Percentiles rank a stretch among this genome's conserved stretches.
These are phyloP conservation scores for Sorghum bicolor DNA, from an alignment of 176 grass and related monocot species.

Conservation along the genomic window Sorghum_bicolor_NCBIv3 NC_012870.2:69583001-69583500, in stretches of 20 bases:
- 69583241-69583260: neutral
- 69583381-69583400: neutral
- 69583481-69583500: neutral
- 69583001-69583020: neutral
- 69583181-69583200: neutral
- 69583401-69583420: neutral
- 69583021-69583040: too few relatives aligned
- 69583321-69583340: neutral
- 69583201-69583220: too few relatives aligned
- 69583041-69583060: slow-evolving; percentile 13
- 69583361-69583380: neutral
- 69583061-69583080: neutral
- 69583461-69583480: neutral
- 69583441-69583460: neutral
- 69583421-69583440: neutral
- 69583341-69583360: neutral
- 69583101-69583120: neutral
- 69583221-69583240: neutral
- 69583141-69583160: neutral
- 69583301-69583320: neutral
- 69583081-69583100: neutral
- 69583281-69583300: neutral
- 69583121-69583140: slow-evolving; percentile 19
- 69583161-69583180: neutral
- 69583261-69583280: neutral